A percentile compares a stretch with the other conserved stretches of the same genome.
Evolutionary conservation across 192 early-diverging fungal genomes (phyloP).

Genomic region (Backusella morwellensis): DNA sequence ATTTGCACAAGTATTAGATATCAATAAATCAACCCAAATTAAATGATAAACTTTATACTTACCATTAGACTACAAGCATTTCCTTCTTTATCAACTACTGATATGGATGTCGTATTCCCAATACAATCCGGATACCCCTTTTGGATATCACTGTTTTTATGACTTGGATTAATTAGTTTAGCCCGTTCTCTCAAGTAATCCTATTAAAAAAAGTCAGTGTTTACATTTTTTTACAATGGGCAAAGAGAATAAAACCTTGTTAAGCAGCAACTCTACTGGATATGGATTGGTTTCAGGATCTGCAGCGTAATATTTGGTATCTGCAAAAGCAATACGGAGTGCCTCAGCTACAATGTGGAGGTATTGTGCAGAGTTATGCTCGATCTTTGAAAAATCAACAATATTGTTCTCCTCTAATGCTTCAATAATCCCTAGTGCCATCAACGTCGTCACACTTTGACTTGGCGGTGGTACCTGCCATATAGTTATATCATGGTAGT

Average conservation of each 20-base stretch:
- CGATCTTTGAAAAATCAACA: constrained; percentile 37
- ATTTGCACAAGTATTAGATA: background rate
- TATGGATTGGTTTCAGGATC: constrained; percentile 57
- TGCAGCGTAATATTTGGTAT: constrained; percentile 56
- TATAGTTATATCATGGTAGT: constrained; percentile 55
- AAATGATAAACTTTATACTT: constrained; percentile 6
- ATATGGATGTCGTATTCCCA: constrained; percentile 74
- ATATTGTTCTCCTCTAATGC: constrained; percentile 44
- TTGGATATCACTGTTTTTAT: constrained; percentile 43
- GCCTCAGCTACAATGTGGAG: constrained; percentile 67
- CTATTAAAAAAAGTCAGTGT: constrained; percentile 2
- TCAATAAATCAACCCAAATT: background rate
- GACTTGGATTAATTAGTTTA: constrained; percentile 46
- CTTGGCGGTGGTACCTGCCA: constrained; percentile 75
- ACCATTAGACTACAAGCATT: constrained; percentile 81
- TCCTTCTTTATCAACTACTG: constrained; percentile 69
- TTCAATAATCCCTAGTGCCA: constrained; percentile 70
- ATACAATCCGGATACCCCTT: constrained; percentile 59
- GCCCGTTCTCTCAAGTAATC: constrained; percentile 58
- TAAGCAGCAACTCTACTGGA: constrained; percentile 54
- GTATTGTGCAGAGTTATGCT: constrained; percentile 56
- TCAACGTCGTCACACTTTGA: constrained; percentile 66
- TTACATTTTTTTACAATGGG: background rate
- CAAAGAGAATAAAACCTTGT: constrained; percentile 29
- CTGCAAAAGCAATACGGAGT: constrained; percentile 74